Conservation (phyloP, 1,284 basidiomycete species). For the Phellopilus nigrolimitatus region DNA sequence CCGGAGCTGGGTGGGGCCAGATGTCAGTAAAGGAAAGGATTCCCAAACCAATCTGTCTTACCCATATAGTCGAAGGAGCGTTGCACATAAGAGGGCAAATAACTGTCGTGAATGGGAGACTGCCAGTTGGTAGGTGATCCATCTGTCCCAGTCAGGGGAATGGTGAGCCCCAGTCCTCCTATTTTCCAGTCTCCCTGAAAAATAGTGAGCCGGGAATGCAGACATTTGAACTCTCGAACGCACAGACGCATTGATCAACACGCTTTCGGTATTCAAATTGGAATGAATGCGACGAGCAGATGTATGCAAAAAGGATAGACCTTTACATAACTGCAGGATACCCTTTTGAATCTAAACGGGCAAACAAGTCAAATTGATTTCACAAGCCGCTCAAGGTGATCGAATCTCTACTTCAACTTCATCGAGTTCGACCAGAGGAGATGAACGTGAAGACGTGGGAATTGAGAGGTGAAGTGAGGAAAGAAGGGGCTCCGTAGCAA, state of each 20-base stretch:
- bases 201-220: slow-evolving; percentile 1
- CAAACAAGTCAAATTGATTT: slow-evolving; percentile 9
- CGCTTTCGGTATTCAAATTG: slow-evolving; percentile 81
- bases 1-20: slow-evolving; percentile 84
- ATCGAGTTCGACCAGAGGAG: slow-evolving; percentile 67
- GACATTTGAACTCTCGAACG: slow-evolving; percentile 30
- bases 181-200: slow-evolving; percentile 97
- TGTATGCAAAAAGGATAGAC: slow-evolving; percentile 87
- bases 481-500: slow-evolving; percentile 88
- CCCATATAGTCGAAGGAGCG: slow-evolving; percentile 95
- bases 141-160: slow-evolving; percentile 66
- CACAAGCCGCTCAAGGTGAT: slow-evolving; percentile 2
- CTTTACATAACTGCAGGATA: slow-evolving; percentile 90
- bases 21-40: neutral
- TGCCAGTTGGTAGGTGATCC: slow-evolving; percentile 80
- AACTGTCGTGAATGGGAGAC: slow-evolving; percentile 84
- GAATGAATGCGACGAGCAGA: slow-evolving; percentile 91
- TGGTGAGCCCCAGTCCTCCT: slow-evolving; percentile 84
- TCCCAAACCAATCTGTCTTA: slow-evolving; percentile 32
- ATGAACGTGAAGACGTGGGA: slow-evolving; percentile 51
- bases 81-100: slow-evolving; percentile 79
- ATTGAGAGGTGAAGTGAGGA: slow-evolving; percentile 76
- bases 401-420: slow-evolving; percentile 75
- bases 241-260: slow-evolving; percentile 85
- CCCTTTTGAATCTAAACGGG: slow-evolving; percentile 87